Base-by-base conservation (phyloP, 495 filamentous ascomycete genomes). In the Daldinia bambusicola region DNA sequence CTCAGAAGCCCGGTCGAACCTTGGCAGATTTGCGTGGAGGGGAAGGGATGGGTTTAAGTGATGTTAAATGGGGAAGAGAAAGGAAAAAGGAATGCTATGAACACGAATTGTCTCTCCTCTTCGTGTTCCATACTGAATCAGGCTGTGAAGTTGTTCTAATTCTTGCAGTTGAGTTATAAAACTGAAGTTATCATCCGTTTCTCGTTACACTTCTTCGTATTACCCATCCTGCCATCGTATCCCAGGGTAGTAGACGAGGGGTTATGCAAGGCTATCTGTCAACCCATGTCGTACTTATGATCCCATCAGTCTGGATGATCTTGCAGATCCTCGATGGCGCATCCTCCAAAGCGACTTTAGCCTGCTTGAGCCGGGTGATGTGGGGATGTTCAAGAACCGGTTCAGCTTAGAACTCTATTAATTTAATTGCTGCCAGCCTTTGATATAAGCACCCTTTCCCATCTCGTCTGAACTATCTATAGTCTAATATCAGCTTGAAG, bases 261-360 rank as follows among this genome's bases (percentile, higher is more conserved):
- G 40, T 45, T 41, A 9, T 18, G 48, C 55, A 67, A 43, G 60
- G 59, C 55, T 61, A 57, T n/a, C 48, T 36, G 31, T 41, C 55
- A 53, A 67, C 64, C 60, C 61, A 64, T 68, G 69, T 66, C 58
- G 55, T 75, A 70, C 60, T 50, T 63, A 66, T 71, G 68, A 77
- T 74, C 75, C 75, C 75, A 74, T 67, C 50, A 60, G 70, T 69
- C 43, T 75, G 67, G 73, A 63, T 43, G 70, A 74, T 74, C 73
- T 72, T 63, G 65, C 38, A 67, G 70, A 74, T 77, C 75, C 52
- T 70, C 50, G 61, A 59, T 60, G n/a, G 62, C 58, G 67, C 26
- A 61, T 64, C 64, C 61, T 34, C 38, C 10, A 50, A 38, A 45
- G 57, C 48, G 38, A 51, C 67, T 50, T 31, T 50, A 32, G 12